Percentiles rank a stretch among this genome's conserved stretches.
These are phyloP conservation scores for Annona cherimola DNA, from an alignment of 164 flowering plant genomes.

Conservation along the genomic window DNA sequence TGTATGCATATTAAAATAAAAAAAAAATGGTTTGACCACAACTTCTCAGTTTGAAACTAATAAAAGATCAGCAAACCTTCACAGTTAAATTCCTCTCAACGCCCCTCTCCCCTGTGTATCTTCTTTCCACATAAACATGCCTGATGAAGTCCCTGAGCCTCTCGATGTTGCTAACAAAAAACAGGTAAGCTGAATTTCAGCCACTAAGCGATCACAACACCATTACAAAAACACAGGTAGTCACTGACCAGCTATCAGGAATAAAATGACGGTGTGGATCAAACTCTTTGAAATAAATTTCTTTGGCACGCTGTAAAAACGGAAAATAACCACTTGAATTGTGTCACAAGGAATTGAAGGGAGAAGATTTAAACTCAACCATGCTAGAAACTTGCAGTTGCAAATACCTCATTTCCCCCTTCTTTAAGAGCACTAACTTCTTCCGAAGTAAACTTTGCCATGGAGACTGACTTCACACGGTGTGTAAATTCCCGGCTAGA, in stretches of 20 bases:
- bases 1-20: neutral
- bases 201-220: conserved; percentile 2
- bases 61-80: conserved; percentile 30
- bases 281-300: conserved; percentile 79
- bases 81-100: conserved; percentile 66
- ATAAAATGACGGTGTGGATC: conserved; percentile 65
- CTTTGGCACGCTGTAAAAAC: conserved; percentile 65
- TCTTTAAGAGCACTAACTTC: conserved; percentile 88
- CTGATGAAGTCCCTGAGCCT: conserved; percentile 85
- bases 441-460: conserved; percentile 95
- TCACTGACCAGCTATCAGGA: conserved; percentile 79
- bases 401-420: conserved; percentile 88
- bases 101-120: conserved; percentile 75
- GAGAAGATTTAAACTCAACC: neutral
- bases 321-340: conserved; percentile 4
- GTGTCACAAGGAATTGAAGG: neutral
- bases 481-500: conserved; percentile 97
- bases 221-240: neutral
- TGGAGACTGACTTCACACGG: conserved; percentile 91
- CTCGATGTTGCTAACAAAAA: conserved; percentile 64
- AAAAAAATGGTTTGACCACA: neutral
- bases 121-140: conserved; percentile 89
- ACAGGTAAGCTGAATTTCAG: conserved; percentile 11
- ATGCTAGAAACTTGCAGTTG: neutral
- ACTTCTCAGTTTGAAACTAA: neutral